These are phyloP conservation scores for Naganishia sp. DNA, from an alignment of 1,284 basidiomycete genomes.

Conservation along the genomic window DNA sequence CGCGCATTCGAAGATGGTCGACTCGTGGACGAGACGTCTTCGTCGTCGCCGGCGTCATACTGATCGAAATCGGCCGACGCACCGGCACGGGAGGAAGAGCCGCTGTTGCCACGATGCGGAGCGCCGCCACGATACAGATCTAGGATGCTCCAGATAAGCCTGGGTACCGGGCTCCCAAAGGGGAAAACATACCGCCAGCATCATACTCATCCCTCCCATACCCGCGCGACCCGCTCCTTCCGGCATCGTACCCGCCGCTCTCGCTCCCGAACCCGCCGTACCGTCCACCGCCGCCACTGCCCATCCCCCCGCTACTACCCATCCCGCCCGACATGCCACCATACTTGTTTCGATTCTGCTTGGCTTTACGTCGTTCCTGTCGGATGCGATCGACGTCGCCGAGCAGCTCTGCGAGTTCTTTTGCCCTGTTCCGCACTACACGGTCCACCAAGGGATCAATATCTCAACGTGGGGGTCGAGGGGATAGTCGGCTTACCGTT, in stretches of 20 bases:
- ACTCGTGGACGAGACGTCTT: conserved; percentile 56
- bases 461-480: background rate
- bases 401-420: conserved; percentile 85
- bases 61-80: conserved; percentile 72
- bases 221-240: conserved; percentile 1
- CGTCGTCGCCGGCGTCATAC: conserved; percentile 96
- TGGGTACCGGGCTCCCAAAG: too few relatives aligned
- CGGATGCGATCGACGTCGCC: conserved; percentile 90
- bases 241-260: conserved; percentile 10
- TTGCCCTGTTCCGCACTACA: conserved; percentile 90
- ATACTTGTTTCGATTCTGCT: conserved; percentile 90
- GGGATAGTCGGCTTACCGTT: conserved; percentile 74
- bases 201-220: conserved; percentile 22
- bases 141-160: background rate
- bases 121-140: conserved; percentile 36
- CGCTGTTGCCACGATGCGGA: conserved; percentile 21
- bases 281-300: conserved; percentile 33
- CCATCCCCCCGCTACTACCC: conserved; percentile 34
- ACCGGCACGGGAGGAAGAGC: conserved; percentile 35
- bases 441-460: background rate
- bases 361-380: conserved; percentile 86
- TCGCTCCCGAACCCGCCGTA: conserved; percentile 37
- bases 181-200: conserved; percentile 9
- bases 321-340: conserved; percentile 53
- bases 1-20: background rate